A percentile compares a stretch with the other conserved stretches of the same genome.
phyloP scores from a whole-genome alignment of 176 grass and related monocot genomes.

The Carex cristatella region DNA sequence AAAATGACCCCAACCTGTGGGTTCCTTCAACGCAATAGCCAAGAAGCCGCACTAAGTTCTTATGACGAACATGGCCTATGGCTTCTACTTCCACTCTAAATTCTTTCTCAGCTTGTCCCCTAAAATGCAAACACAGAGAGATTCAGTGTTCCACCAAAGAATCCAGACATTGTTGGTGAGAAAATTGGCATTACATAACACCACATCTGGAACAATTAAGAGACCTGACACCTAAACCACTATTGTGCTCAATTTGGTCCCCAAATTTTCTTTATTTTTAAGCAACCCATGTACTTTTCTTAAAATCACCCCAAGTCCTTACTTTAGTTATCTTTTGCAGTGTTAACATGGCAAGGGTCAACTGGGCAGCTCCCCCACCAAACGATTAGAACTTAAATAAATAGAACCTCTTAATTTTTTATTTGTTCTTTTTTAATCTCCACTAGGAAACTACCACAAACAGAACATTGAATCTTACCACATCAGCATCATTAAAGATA shows the following conservation, averaged over 20 bases:
- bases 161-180: not conserved
- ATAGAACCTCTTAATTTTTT: not conserved
- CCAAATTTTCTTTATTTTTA: not conserved
- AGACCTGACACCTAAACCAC: not conserved
- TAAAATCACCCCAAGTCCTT: not conserved
- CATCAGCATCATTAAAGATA: constrained; percentile 5
- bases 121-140: constrained; percentile 29
- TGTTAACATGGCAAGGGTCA: not conserved
- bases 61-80: constrained; percentile 89
- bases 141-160: not conserved
- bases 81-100: constrained; percentile 98
- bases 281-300: not conserved
- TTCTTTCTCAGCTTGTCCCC: constrained; percentile 96
- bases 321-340: not conserved
- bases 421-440: not conserved
- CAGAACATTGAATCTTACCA: not conserved
- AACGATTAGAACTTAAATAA: not conserved
- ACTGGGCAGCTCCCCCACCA: not conserved
- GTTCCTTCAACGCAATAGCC: constrained; percentile 92
- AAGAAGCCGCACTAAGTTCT: constrained; percentile 86
- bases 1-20: constrained; percentile 49
- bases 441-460: not conserved
- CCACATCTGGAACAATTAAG: not conserved
- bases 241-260: not conserved
- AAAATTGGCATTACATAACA: not conserved